Conservation (phyloP, 2,329 filamentous ascomycete species). For the Cordyceps cicadae region DNA sequence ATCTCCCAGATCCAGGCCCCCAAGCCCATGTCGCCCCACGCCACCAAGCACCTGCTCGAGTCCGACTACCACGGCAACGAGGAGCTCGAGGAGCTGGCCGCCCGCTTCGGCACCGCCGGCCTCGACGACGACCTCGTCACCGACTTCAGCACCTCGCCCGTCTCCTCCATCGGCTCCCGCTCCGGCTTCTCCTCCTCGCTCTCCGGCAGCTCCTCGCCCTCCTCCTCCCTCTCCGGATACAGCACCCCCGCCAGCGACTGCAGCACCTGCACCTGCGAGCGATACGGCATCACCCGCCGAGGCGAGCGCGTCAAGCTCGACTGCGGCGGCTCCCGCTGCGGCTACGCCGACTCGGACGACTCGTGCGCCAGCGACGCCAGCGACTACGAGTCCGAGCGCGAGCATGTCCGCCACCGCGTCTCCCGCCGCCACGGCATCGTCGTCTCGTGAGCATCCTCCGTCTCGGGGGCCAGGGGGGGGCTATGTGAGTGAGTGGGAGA, state of each 20-base stretch:
- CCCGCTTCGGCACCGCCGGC: slow-evolving; percentile 58
- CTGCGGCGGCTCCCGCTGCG: slow-evolving; percentile 83
- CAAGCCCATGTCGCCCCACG: slow-evolving; percentile 79
- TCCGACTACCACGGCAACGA: slow-evolving; percentile 66
- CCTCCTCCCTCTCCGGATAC: slow-evolving; percentile 68
- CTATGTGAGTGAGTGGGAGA: background rate
- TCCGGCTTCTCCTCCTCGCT: slow-evolving; percentile 66
- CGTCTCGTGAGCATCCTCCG: slow-evolving; percentile 31
- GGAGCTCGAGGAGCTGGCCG: slow-evolving; percentile 70
- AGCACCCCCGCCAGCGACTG: slow-evolving; percentile 71
- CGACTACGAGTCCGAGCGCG: slow-evolving; percentile 44
- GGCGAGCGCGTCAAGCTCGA: slow-evolving; percentile 93
- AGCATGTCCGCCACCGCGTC: slow-evolving; percentile 34
- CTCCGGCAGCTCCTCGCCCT: slow-evolving; percentile 53
- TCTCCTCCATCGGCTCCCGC: slow-evolving; percentile 54
- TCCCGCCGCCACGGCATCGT: slow-evolving; percentile 58
- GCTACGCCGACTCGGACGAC: slow-evolving; percentile 63
- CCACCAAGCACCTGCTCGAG: slow-evolving; percentile 79
- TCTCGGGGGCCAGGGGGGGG: background rate
- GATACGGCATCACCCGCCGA: slow-evolving; percentile 90
- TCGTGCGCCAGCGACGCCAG: slow-evolving; percentile 59
- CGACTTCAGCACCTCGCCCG: slow-evolving; percentile 49
- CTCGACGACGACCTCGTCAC: slow-evolving; percentile 49
- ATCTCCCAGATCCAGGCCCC: slow-evolving; percentile 85
- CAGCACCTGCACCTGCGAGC: slow-evolving; percentile 82